Evolutionary conservation across 2,329 filamentous ascomycete species (phyloP), one percentile per base, ranked within the genome.

Genomic region (Diaporthe vexans): DNA sequence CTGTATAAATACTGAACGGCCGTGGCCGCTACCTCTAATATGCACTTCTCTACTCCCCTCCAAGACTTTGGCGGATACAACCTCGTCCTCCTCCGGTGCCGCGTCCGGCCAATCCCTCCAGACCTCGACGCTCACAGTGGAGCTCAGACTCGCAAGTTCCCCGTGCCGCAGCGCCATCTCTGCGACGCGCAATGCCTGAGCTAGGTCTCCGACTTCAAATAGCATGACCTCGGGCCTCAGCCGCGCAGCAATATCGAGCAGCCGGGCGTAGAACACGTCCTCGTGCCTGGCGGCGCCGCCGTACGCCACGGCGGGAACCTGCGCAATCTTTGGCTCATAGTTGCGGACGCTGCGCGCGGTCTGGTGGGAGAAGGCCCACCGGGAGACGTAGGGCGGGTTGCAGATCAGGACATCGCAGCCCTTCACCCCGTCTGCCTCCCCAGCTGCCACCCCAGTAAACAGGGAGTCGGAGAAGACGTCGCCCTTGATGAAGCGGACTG

Each of bases 361-460:
- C 24, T 90, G 89, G 52, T 83, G 87, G 52, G 87, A 83, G 79
- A 94, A 95, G 10, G 89, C 90, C 52, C 81, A 77, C 0, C 86
- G 84, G 2, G 95, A 97, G 68, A 98, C 92, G 81, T 98, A 98
- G 0, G 97, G 97, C 21, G 97, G 97, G 79, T 99, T 99, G 1
- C 94, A 94, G 48, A 97, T 89, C 1, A 99, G 83, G 5, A 98
- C 84, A 76, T 97, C 92, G 79, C 81, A 88, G 71, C 37, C 19
- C 24, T 21, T 17, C 13, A 43, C 40, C 40, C 26, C 51, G 29
- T 4, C n/a, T 15, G 65, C 13, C 57, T 19, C 17, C 57, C 11
- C 51, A 19, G 8, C 26, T 15, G 21, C 19, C 3, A 10, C 11
- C 40, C 40, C 40, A 6, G 13, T 56, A 7, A 73, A 15, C 19